phyloP scores from a whole-genome alignment of 2,329 filamentous ascomycete genomes.

The Monilinia vaccinii-corymbosi region DNA sequence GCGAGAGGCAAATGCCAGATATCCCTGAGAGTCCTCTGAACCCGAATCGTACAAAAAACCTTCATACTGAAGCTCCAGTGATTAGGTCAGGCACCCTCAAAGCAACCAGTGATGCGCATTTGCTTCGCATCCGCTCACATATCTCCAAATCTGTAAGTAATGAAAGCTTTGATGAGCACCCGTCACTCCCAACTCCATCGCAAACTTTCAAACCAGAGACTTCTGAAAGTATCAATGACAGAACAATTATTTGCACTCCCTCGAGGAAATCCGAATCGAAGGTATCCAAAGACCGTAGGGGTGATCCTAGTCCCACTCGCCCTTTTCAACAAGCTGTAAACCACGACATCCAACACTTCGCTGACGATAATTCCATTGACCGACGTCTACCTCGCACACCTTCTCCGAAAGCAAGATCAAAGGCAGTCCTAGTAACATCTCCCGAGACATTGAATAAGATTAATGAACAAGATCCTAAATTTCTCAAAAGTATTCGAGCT shows the following conservation, averaged over 20 bases:
- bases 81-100: not conserved
- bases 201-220: not conserved
- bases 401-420: not conserved
- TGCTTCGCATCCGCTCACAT: not conserved
- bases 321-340: not conserved
- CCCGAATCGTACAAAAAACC: not conserved
- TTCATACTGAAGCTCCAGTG: too few species aligned
- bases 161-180: not conserved
- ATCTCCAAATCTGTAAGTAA: not conserved
- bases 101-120: not conserved
- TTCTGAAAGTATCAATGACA: not conserved
- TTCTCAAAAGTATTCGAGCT: slow-evolving; percentile 14
- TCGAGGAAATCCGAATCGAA: not conserved
- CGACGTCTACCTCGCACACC: slow-evolving; percentile 5
- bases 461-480: slow-evolving; percentile 21
- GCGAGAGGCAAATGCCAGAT: not conserved
- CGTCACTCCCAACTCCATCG: too few species aligned
- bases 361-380: not conserved
- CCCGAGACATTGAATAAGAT: slow-evolving; percentile 19
- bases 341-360: not conserved
- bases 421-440: slow-evolving; percentile 1
- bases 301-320: not conserved
- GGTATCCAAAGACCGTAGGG: not conserved
- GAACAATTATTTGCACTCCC: not conserved
- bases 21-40: not conserved